phyloP scores from a whole-genome alignment of 805 yeast genomes.

The Yarrowia sp. region DNA sequence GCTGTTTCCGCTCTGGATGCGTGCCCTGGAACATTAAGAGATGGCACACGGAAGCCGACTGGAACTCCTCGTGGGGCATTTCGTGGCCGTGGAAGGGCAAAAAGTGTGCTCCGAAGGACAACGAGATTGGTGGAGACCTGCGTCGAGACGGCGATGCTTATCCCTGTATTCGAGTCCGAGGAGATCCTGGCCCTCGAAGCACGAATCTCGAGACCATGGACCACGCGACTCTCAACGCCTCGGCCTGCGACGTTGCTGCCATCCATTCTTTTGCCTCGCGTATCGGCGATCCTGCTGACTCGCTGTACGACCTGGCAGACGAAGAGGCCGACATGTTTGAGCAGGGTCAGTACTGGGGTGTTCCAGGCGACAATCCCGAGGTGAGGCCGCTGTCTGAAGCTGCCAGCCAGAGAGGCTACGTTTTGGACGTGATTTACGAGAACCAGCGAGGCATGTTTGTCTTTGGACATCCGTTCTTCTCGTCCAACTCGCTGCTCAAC shows the following conservation, averaged over 20 bases:
- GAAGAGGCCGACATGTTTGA: slow-evolving; percentile 18
- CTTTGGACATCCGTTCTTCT: slow-evolving; percentile 42
- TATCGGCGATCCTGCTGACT: background rate
- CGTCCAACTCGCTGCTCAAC: slow-evolving; percentile 39
- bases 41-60: slow-evolving; percentile 21
- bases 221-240: background rate
- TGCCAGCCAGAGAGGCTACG: slow-evolving; percentile 24
- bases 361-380: background rate
- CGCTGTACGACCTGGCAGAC: background rate
- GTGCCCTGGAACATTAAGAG: slow-evolving; percentile 1
- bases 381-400: background rate
- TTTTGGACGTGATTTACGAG: slow-evolving; percentile 41
- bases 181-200: slow-evolving; percentile 1
- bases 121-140: background rate
- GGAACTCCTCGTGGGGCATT: slow-evolving; percentile 12
- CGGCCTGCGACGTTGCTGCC: background rate
- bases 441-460: slow-evolving; percentile 45
- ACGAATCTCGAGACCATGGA: slow-evolving; percentile 9
- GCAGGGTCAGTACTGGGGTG: slow-evolving; percentile 12
- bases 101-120: background rate
- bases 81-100: slow-evolving; percentile 11
- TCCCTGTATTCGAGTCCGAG: slow-evolving; percentile 1
- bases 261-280: background rate
- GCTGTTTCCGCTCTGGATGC: background rate
- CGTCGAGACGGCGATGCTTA: background rate